Conservation (phyloP, 2,329 filamentous ascomycete genomes). For the Dactylonectria estremocensis region DNA sequence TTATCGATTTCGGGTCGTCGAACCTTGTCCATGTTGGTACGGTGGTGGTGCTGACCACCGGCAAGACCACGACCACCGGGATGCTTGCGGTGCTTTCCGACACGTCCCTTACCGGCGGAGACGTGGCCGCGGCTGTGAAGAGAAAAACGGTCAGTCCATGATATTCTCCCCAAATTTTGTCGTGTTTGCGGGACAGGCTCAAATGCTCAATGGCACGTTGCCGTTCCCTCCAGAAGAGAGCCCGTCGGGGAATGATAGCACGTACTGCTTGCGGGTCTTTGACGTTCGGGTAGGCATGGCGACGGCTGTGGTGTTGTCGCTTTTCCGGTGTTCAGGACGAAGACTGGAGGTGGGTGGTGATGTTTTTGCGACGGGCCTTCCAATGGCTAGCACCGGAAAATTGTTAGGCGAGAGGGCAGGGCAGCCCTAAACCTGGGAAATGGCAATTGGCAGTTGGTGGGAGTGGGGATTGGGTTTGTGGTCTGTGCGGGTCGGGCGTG, state of each 20-base stretch:
- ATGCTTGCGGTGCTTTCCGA: constrained; percentile 99
- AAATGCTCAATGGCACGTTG: constrained; percentile 31
- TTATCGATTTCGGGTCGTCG: constrained; percentile 68
- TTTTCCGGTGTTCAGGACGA: constrained; percentile 58
- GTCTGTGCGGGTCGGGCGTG: constrained; percentile 15
- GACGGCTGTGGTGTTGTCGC: constrained; percentile 64
- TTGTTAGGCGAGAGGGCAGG: constrained; percentile 60
- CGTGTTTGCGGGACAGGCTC: constrained; percentile 35
- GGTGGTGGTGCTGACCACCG: constrained; percentile 96
- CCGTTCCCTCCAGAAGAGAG: constrained; percentile 41
- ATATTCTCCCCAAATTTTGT: constrained; percentile 26
- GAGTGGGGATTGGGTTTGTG: constrained; percentile 1
- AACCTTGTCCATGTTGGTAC: constrained; percentile 79
- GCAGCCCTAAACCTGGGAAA: constrained; percentile 55
- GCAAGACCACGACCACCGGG: constrained; percentile 88
- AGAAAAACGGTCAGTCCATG: constrained; percentile 48
- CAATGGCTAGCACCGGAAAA: constrained; percentile 52
- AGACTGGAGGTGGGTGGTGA: constrained; percentile 55
- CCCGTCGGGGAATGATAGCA: constrained; percentile 51
- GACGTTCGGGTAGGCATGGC: constrained; percentile 82
- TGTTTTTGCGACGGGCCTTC: constrained; percentile 56
- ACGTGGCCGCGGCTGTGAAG: constrained; percentile 90
- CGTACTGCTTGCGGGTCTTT: constrained; percentile 85
- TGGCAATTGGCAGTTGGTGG: constrained; percentile 25
- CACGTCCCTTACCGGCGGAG: constrained; percentile 96